Evolutionary conservation across 768 basidiomycete genomes (phyloP), one percentile per base, ranked within the genome.

Genomic region (Hericium alpestre): DNA sequence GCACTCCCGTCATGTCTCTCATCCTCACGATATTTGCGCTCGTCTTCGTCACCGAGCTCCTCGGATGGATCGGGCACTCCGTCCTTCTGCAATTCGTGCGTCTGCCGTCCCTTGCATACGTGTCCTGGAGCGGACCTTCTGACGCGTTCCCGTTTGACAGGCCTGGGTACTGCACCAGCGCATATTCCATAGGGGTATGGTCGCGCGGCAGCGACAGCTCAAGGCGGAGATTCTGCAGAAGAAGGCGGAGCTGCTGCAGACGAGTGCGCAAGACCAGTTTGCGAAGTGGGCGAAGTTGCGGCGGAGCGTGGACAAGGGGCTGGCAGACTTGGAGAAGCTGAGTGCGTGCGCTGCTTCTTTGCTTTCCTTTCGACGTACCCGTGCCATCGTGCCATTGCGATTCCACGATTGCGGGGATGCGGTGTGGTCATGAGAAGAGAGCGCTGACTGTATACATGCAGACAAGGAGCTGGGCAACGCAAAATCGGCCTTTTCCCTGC

Each of bases 281-380:
- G 91, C 93, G 18, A 97, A 93, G 73, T 98, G 96, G 95, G 95
- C 95, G 50, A 93, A 93, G 73, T 73, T 98, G 66, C 74, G 89
- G 64, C 73, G 96, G 62, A 90, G 80, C 63, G 82, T 97, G 48
- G 95, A 98, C 74, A 97, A 95, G 71, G 90, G 87, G 18, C 70
- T 96, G 16, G 80, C 83, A 41, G 93, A 99, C 56, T 76, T 98
- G 3, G 94, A 98, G 74, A 87, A 86, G 70, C 77, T 93, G 60
- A 98, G 94, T 97, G 70, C 69, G 86, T 78, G 25, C 47, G 39
- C 51, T n/a, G 43, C 22, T 41, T 15, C 40, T 39, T 46, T 43
- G 13, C 37, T 22, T 16, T 15, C 38, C 16, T 32, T 32, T 32
- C 32, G 32, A 32, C 8, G 8, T 32, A 32, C 1, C 22, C 18